Base-by-base conservation (phyloP, 2,329 filamentous ascomycete genomes). In the Botrytis paeoniae region DNA sequence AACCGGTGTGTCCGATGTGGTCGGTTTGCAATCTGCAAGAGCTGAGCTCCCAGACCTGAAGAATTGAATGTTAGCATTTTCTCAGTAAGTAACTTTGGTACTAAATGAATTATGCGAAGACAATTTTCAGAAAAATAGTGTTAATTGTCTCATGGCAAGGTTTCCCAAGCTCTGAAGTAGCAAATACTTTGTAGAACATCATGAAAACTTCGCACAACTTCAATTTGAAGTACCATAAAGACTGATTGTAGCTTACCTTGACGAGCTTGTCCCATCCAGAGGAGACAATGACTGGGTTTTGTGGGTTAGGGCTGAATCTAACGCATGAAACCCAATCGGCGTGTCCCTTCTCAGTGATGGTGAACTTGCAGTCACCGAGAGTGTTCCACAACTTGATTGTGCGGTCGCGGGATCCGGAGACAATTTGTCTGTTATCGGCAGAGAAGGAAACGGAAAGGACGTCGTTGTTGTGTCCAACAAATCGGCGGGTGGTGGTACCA, bases 371-470 rank as follows among this genome's bases (percentile, higher is more conserved):
- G 91, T 99, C 96, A 87, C 96, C 96, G 80, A 99, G 94, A 82
- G 96, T 99, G 91, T 99, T 99, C 96, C 96, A 99, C 82, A 99
- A 92, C 93, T 98, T 99, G 91, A 99, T 98, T 83, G 93, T 94
- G 85, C 94, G 92, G 89, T 99, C 96, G 85, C 96, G 95, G 78
- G 96, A 98, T 80, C 95, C 96, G 80, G 96, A 98, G 82, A 98
- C 96, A 86, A 99, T 98, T 90, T 98, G 96, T 84, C 96, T 93
- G 93, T 98, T 98, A 90, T 99, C 96, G 91, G 96, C 96, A 82
- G 96, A 98, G 93, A 99, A 99, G 81, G 95, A 98, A 85, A 99
- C 96, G 85, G 95, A 98, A 84, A 98, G 94, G 82, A 99, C 95
- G 84, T 98, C 96, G 90, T 97, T 97, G 89, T 90, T 97, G 92